These are phyloP conservation scores for Pelargonium cotyledonis DNA, from an alignment of 441 rosid genomes.

Conservation along the genomic window DNA sequence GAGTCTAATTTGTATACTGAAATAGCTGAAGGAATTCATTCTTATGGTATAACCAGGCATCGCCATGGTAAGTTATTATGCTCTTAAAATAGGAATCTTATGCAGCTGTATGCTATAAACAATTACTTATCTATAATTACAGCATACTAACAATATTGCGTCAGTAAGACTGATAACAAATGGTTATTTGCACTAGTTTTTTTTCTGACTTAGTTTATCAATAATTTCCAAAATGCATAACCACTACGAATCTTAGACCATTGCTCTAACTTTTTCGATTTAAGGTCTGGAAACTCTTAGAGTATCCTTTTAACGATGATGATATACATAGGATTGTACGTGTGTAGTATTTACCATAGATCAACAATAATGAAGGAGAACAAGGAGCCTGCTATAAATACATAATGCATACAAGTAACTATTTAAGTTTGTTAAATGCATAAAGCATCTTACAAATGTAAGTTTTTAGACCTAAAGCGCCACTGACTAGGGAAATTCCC, in stretches of 20 bases:
- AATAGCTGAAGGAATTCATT: constrained; percentile 81
- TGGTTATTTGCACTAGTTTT: background rate
- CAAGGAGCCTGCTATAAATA: background rate
- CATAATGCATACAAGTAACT: background rate
- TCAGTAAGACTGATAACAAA: background rate
- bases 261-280: background rate
- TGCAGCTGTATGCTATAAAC: constrained; percentile 6
- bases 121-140: background rate
- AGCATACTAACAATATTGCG: background rate
- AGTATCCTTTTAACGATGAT: background rate
- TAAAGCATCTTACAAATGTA: background rate
- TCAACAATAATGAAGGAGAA: background rate
- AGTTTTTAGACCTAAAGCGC: background rate
- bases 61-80: constrained; percentile 66
- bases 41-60: constrained; percentile 87
- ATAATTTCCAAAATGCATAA: background rate
- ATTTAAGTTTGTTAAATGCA: background rate
- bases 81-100: constrained; percentile 6
- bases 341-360: background rate
- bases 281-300: background rate
- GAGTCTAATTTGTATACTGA: constrained; percentile 82
- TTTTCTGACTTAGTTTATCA: background rate
- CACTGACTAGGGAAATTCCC: background rate
- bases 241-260: background rate
- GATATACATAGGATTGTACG: background rate